phyloP scores from a whole-genome alignment of 2,329 filamentous ascomycete genomes.

The Davidsoniella neocaledoniae region DNA sequence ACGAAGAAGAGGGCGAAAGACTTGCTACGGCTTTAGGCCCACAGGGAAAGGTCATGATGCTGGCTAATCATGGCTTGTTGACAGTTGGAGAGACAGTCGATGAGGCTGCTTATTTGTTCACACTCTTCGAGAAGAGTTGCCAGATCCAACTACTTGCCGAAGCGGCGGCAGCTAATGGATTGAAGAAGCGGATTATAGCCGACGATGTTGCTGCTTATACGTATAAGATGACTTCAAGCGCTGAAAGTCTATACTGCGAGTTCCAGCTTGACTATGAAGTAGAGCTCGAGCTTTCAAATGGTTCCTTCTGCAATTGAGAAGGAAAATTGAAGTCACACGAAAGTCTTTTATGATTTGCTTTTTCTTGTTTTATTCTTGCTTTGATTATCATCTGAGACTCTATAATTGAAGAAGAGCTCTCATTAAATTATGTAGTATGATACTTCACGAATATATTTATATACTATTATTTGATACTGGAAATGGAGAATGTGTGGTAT shows the following conservation, averaged over 20 bases:
- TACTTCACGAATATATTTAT: too few species aligned
- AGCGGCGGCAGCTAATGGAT: constrained; percentile 28
- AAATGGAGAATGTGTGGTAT: too few species aligned
- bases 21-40: constrained; percentile 44
- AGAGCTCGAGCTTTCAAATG: constrained; percentile 12
- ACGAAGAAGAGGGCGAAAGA: constrained; percentile 43
- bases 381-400: too few species aligned
- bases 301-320: constrained; percentile 12
- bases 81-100: constrained; percentile 53
- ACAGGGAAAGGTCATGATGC: constrained; percentile 40
- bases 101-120: constrained; percentile 54
- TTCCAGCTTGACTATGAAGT: constrained; percentile 14
- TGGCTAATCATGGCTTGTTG: constrained; percentile 54
- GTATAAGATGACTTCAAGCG: constrained; percentile 16
- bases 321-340: too few species aligned
- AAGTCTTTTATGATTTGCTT: background rate
- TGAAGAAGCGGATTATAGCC: constrained; percentile 22
- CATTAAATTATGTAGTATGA: too few species aligned
- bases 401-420: too few species aligned
- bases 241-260: constrained; percentile 14
- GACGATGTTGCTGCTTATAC: constrained; percentile 26
- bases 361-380: too few species aligned
- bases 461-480: too few species aligned
- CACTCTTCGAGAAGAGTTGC: constrained; percentile 49
- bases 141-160: constrained; percentile 50